Conservation (phyloP, 1,284 basidiomycete genomes). For the Cryptococcus sp. region DNA sequence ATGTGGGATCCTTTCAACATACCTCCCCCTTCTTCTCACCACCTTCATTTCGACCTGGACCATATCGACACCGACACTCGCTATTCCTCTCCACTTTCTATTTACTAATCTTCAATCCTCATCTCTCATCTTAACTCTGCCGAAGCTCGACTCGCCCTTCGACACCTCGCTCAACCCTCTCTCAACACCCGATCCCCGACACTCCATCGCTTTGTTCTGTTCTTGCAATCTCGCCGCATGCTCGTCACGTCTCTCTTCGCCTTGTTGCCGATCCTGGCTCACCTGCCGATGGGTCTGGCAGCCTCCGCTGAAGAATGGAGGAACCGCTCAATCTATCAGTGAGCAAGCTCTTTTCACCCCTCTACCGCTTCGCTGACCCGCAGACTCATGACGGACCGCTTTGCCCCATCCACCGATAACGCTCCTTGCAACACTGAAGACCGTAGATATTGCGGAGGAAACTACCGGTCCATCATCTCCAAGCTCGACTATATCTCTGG, state of each 20-base stretch:
- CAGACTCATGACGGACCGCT: constrained; percentile 66
- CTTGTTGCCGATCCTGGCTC: constrained; percentile 9
- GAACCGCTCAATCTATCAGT: constrained; percentile 33
- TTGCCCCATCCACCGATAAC: constrained; percentile 53
- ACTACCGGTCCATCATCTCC: constrained; percentile 61
- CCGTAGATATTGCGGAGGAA: constrained; percentile 63
- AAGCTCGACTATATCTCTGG: constrained; percentile 70
- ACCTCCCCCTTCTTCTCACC: too few species aligned
- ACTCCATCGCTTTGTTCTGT: too few species aligned
- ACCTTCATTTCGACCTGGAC: too few species aligned
- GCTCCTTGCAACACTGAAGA: constrained; percentile 52
- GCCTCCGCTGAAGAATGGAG: constrained; percentile 32
- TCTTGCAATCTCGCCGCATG: background rate
- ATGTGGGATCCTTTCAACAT: too few species aligned
- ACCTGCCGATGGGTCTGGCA: constrained; percentile 16
- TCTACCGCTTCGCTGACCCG: constrained; percentile 15
- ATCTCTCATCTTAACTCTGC: too few species aligned
- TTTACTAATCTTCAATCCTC: too few species aligned
- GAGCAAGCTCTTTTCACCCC: constrained; percentile 4
- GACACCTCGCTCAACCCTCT: too few species aligned
- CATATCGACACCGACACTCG: too few species aligned
- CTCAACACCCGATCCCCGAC: too few species aligned
- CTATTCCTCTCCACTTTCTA: too few species aligned
- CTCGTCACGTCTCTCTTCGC: constrained; percentile 5
- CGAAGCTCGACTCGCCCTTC: too few species aligned